phyloP scores from a whole-genome alignment of 768 basidiomycete species.

The Kwoniella dendrophila region DNA sequence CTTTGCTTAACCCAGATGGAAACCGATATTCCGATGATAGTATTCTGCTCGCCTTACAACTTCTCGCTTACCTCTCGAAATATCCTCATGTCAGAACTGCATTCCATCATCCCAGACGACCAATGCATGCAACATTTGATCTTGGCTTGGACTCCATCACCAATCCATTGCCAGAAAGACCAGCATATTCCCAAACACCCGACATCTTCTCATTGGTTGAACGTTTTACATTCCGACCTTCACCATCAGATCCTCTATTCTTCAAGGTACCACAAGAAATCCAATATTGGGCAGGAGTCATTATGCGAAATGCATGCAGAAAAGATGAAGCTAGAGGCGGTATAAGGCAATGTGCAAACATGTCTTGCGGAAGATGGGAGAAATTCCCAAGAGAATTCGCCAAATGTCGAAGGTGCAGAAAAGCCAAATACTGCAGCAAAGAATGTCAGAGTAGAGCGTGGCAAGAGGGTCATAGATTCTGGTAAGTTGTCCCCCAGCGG shows the following conservation, averaged over 20 bases:
- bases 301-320: conserved; percentile 98
- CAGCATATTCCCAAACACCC: conserved; percentile 52
- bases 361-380: conserved; percentile 97
- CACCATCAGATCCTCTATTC: conserved; percentile 73
- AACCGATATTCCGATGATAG: conserved; percentile 83
- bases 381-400: conserved; percentile 89
- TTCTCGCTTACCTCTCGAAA: conserved; percentile 94
- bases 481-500: conserved; percentile 67
- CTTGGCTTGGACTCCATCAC: conserved; percentile 26
- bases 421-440: conserved; percentile 98
- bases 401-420: conserved; percentile 91
- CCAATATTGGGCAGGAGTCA: conserved; percentile 99
- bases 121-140: conserved; percentile 53
- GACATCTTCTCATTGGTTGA: conserved; percentile 97
- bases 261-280: conserved; percentile 80
- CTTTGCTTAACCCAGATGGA: conserved; percentile 43
- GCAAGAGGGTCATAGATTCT: conserved; percentile 94
- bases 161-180: conserved; percentile 48
- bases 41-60: conserved; percentile 83
- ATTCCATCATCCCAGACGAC: conserved; percentile 75
- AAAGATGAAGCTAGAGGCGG: conserved; percentile 93
- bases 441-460: conserved; percentile 95
- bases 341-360: conserved; percentile 96
- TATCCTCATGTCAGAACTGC: conserved; percentile 96
- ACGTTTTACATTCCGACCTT: conserved; percentile 91